Percentiles rank a stretch among this genome's conserved stretches.
Conservation (phyloP, 768 basidiomycete genomes). For the Termitomyces sp. region DNA sequence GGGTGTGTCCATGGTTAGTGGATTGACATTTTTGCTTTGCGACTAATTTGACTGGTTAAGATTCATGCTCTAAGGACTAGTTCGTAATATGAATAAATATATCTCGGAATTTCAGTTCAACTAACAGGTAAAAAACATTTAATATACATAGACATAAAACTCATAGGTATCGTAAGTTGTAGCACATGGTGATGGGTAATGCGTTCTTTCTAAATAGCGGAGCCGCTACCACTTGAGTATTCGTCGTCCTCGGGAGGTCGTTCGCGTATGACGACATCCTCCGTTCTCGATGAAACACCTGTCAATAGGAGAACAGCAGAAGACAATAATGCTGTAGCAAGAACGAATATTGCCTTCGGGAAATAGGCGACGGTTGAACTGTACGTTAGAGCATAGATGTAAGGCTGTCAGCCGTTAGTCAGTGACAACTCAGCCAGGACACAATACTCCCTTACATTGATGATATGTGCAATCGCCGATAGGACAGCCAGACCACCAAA, state of each 20-base stretch:
- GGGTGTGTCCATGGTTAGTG: conserved; percentile 10
- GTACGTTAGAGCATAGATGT: conserved; percentile 67
- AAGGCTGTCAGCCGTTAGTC: conserved; percentile 47
- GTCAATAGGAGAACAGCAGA: conserved; percentile 45
- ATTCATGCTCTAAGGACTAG: too few relatives aligned
- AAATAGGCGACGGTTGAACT: conserved; percentile 57
- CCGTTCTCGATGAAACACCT: conserved; percentile 27
- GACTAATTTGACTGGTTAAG: too few relatives aligned
- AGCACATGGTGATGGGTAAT: neutral
- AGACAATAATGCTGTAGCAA: conserved; percentile 54
- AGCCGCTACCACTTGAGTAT: neutral
- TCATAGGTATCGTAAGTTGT: neutral
- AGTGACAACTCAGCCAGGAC: neutral
- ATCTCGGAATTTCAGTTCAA: neutral
- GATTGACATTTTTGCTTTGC: too few relatives aligned
- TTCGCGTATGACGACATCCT: conserved; percentile 14
- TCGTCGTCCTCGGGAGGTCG: conserved; percentile 8
- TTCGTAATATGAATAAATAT: neutral
- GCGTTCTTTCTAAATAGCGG: neutral
- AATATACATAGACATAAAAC: neutral
- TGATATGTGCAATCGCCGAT: conserved; percentile 62
- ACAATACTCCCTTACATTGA: conserved; percentile 37
- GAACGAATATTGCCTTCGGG: conserved; percentile 66
- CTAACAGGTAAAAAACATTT: too few relatives aligned
- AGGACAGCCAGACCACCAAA: conserved; percentile 74